Base-by-base conservation (phyloP, 495 filamentous ascomycete genomes). In the Oidiodendron maius region DNA sequence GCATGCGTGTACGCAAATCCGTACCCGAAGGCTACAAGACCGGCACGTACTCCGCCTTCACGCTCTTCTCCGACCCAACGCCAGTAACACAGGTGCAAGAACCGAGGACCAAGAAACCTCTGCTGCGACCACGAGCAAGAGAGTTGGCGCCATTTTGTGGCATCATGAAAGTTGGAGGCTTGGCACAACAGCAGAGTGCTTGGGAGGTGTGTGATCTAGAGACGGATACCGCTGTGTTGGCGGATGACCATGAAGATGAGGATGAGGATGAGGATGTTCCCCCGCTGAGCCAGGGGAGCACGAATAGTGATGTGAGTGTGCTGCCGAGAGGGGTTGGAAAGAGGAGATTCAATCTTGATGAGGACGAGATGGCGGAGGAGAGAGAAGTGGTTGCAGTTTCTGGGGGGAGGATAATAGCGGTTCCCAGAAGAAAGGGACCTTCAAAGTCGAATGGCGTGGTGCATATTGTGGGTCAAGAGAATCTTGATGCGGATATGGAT, bases 1-100 rank as follows among this genome's bases (percentile, higher is more conserved):
- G 91, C 55, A 94, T 96, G 87, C 81, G 90, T 26, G 77, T 97
- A 43, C 84, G 91, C 51, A 96, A 97, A 66, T 83, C 84, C 9
- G 82, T 97, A 3, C 86, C 87, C 0, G 89, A 95, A 49, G 91
- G 91, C 44, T 95, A 95, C 71, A 94, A 91, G 68, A 91, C 86
- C 11, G 75, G 77, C 52, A 48, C 52, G 49, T 68, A 76, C 60
- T 64, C 56, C 35, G 61, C 56, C 48, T 72, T 74, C 50, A 55
- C 58, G 5, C 64, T 76, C 12, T 76, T 71, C 66, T 51, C 64
- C 32, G 68, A 75, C 4, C 40, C 2, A 36, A 40, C 39, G 30
- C 24, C 30, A 16, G 25, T 46, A 8, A 43, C 24, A 16, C 23
- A 22, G 1, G 21, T 20, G 9, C 23, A 40, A 18, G 22, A 35